A percentile compares a stretch with the other conserved stretches of the same genome.
Conservation (phyloP, 306 rosid genomes). For the Begonia masoniana region DNA sequence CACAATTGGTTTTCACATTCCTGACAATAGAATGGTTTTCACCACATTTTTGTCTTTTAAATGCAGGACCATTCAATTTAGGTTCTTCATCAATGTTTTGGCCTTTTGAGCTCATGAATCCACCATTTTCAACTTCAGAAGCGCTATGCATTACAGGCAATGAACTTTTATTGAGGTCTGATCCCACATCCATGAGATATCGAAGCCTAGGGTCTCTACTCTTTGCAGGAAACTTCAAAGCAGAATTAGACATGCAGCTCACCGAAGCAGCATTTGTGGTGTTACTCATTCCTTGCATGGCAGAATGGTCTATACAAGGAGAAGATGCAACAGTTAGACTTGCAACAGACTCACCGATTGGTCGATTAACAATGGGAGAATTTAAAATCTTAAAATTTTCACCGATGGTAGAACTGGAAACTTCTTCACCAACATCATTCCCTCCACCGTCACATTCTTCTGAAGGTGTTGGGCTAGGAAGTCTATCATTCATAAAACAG, state of each 20-base stretch:
- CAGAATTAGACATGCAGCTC: constrained; percentile 24
- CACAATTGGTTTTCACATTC: constrained; percentile 26
- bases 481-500: constrained; percentile 41
- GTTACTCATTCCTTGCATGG: constrained; percentile 24
- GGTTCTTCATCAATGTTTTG: constrained; percentile 50
- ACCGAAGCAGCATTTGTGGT: constrained; percentile 26
- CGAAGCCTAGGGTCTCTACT: constrained; percentile 95
- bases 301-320: constrained; percentile 20
- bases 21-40: constrained; percentile 24
- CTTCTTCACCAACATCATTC: constrained; percentile 53
- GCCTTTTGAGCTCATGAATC: constrained; percentile 39
- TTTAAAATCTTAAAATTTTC: constrained; percentile 20
- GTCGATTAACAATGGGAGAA: constrained; percentile 25
- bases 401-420: constrained; percentile 46
- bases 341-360: constrained; percentile 7
- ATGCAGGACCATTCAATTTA: constrained; percentile 33
- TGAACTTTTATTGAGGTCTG: constrained; percentile 39
- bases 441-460: constrained; percentile 43
- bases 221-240: constrained; percentile 45
- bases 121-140: constrained; percentile 43
- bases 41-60: constrained; percentile 50
- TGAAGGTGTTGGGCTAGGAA: constrained; percentile 99
- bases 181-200: constrained; percentile 31
- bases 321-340: constrained; percentile 12
- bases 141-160: constrained; percentile 19